Conservation (phyloP, 2,329 filamentous ascomycete species). For the Colletotrichum sp. region DNA sequence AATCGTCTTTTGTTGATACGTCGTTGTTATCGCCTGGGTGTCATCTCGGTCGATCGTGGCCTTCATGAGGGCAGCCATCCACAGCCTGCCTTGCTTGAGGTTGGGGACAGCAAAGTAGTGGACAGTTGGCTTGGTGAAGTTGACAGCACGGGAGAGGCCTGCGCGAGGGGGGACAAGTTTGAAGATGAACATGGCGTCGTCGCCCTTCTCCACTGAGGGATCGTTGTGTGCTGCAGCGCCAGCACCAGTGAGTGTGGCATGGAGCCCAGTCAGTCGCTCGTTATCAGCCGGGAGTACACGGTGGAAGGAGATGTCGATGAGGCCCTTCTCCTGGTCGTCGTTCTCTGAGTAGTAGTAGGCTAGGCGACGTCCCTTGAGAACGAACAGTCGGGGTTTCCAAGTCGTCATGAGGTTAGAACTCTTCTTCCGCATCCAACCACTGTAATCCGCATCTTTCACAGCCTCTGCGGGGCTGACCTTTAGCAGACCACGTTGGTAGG, state of each 20-base stretch:
- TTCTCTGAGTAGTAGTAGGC: slow-evolving; percentile 97
- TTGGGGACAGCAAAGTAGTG: slow-evolving; percentile 98
- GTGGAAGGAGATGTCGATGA: slow-evolving; percentile 98
- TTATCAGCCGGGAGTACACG: slow-evolving; percentile 94
- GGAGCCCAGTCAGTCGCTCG: slow-evolving; percentile 86
- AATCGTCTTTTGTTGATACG: slow-evolving; percentile 97
- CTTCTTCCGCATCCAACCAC: slow-evolving; percentile 99
- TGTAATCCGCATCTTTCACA: slow-evolving; percentile 87
- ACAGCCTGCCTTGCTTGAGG: slow-evolving; percentile 83
- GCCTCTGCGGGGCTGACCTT: slow-evolving; percentile 84
- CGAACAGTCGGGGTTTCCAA: slow-evolving; percentile 96
- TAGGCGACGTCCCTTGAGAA: slow-evolving; percentile 86
- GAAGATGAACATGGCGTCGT: slow-evolving; percentile 91
- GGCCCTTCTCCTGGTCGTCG: slow-evolving; percentile 89
- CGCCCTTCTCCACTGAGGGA: slow-evolving; percentile 49
- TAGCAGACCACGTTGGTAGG: slow-evolving; percentile 84
- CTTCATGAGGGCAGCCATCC: slow-evolving; percentile 99
- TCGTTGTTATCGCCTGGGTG: slow-evolving; percentile 79
- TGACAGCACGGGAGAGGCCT: slow-evolving; percentile 87
- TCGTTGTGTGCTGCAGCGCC: slow-evolving; percentile 63
- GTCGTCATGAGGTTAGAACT: slow-evolving; percentile 95
- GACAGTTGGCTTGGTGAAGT: slow-evolving; percentile 95
- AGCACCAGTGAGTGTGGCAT: slow-evolving; percentile 91
- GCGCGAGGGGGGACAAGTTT: slow-evolving; percentile 92
- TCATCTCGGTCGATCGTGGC: slow-evolving; percentile 95